A percentile compares a stretch with the other conserved stretches of the same genome.
Evolutionary conservation across 2,329 filamentous ascomycete species (phyloP).

Genomic region (Monosporascus sp.): DNA sequence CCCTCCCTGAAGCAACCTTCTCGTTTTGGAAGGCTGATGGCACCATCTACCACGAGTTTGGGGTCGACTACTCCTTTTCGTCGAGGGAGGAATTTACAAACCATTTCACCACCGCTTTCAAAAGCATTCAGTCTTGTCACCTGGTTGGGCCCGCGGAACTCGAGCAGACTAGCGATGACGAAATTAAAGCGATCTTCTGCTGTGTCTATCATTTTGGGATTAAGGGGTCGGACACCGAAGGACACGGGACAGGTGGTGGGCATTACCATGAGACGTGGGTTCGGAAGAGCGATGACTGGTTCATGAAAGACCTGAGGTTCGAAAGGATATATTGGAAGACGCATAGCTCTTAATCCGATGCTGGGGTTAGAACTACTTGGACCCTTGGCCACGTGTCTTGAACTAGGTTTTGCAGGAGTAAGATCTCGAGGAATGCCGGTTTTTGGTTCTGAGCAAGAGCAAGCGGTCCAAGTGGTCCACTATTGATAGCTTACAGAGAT

Average conservation of each 20-base stretch:
- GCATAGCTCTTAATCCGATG: not conserved
- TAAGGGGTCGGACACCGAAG: not conserved
- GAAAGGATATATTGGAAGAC: slow-evolving; percentile 6
- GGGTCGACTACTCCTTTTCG: not conserved
- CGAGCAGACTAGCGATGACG: slow-evolving; percentile 6
- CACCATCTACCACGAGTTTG: not conserved
- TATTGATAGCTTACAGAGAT: too few species aligned
- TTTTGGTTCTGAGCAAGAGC: too few species aligned
- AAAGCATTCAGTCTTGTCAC: slow-evolving; percentile 2
- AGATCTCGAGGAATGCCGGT: too few species aligned
- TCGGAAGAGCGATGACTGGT: slow-evolving; percentile 7
- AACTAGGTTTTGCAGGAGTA: too few species aligned
- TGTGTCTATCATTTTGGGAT: slow-evolving; percentile 3
- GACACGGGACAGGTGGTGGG: slow-evolving; percentile 2
- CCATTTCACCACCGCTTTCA: slow-evolving; percentile 1
- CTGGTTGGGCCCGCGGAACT: slow-evolving; percentile 2
- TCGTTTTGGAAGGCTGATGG: slow-evolving; percentile 1
- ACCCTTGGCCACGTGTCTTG: too few species aligned
- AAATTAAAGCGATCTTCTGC: slow-evolving; percentile 8
- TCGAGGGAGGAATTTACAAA: slow-evolving; percentile 3
- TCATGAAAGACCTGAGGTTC: slow-evolving; percentile 6
- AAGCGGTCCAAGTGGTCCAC: too few species aligned
- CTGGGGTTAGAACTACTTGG: too few species aligned
- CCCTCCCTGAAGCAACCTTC: slow-evolving; percentile 7
- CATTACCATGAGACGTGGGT: slow-evolving; percentile 11